Base-by-base conservation (phyloP, 208 protist species). In the Trypanosoma brucei region DNA sequence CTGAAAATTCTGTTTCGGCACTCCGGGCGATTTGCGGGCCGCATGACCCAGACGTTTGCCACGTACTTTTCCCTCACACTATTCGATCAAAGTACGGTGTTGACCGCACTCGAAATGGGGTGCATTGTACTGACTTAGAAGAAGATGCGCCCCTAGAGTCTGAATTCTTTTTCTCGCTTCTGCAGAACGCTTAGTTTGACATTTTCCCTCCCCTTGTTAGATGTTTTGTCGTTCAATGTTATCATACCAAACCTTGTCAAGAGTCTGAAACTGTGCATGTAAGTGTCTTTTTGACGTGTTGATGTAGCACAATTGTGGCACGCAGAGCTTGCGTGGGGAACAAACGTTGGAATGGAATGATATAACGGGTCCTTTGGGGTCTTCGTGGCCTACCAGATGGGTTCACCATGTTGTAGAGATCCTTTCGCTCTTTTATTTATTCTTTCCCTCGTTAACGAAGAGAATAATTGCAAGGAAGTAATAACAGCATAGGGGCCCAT, bases 71-170 rank as follows among this genome's bases (percentile, higher is more conserved):
- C 58, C 96, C 95, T 42, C 76, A 96, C 56, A 93, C 94, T n/a
- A 81, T 98, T 37, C 83, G 96, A 45, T 91, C 92, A 42, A 81
- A 89, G 62, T 98, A 83, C 75, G 95, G 96, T 48, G 54, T 88
- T 22, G 86, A 96, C 69, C 88, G 79, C 30, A 78, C 92, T 31
- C 69, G 83, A 35, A 98, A 97, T 62, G 89, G 81, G 3, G 85
- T 98, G 8, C 97, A 99, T 65, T 97, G 92, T 76, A 99, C 96
- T 30, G 97, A 99, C 71, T 74, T 99, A 39, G 85, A 95, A 45
- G 96, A 98, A 65, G 97, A 99, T 70, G 97, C 93, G 4, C 77
- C 87, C 22, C 74, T 98, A 1, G 97, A 98, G 67, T 94, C 91
- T 4, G 91, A 96, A 62, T 96, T 96, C 56, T 96, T 96, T 72